Evolutionary conservation across 306 rosid genomes (phyloP), one percentile per base, ranked within the genome.

Genomic region (Prunus mira): DNA sequence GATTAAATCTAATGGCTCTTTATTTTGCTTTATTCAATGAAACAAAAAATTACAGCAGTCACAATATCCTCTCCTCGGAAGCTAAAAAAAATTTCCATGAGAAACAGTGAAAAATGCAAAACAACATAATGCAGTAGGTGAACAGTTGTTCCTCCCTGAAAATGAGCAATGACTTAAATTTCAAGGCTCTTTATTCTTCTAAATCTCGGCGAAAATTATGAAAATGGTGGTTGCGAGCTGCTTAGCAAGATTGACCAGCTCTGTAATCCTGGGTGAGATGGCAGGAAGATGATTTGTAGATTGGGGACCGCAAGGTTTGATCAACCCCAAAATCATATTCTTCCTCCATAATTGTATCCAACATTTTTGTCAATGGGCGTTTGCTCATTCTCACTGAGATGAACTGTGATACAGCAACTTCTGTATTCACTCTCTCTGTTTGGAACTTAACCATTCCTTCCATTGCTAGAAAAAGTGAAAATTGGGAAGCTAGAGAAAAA

Each of bases 401-500:
- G 32, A 81, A 65, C 71, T 76, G 75, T 2, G 89, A 81, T n/a
- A 88, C 87, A 69, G 89, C 91, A 65, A 85, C 87, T 83, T 87
- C 91, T 2, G 81, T 85, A 4, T 80, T 64, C 56, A 83, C 22
- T 55, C 81, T 82, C 19, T 14, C 25, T 8, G 49, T 9, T 64
- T 64, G 69, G 13, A 3, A 64, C 69, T 64, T 32, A 12, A 6
- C 45, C 14, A 18, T 64, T 22, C 27, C 76, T 50, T 72, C 67
- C 76, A 72, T 72, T 43, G 5, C 41, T 3, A 56, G 10, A 3
- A 6, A 64, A 30, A 64, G 22, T 32, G 68, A 64, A 32, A 34
- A 34, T 9, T 64, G 49, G 47, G 15, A 32, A 61, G 57, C 13
- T 13, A 34, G 45, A 56, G 3, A 27, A 18, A 30, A 15, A 17